These are phyloP conservation scores for Leishmania tarentolae DNA, from an alignment of 208 protist genomes.

Conservation along the genomic window DNA sequence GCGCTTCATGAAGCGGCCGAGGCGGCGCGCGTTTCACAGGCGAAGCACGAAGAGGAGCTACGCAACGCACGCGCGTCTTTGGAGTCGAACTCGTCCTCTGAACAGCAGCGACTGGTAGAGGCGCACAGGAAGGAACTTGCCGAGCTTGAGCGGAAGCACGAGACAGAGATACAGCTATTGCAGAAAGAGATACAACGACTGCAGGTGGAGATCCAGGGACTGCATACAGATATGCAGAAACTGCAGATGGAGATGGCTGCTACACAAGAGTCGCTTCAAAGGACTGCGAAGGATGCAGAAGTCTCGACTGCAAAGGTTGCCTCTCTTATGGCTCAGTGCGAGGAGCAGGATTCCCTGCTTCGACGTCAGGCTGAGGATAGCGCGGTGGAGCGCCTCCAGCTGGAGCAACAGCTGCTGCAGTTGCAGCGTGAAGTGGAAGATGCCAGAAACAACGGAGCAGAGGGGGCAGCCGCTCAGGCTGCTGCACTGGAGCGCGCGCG, in stretches of 20 bases:
- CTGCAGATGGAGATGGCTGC: slow-evolving; percentile 4
- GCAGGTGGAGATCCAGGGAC: slow-evolving; percentile 4
- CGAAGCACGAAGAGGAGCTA: slow-evolving; percentile 19
- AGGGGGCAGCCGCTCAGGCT: slow-evolving; percentile 17
- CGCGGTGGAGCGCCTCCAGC: slow-evolving; percentile 22
- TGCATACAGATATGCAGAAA: slow-evolving; percentile 9
- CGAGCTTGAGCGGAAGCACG: slow-evolving; percentile 22
- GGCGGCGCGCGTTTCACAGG: slow-evolving; percentile 13
- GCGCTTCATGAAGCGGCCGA: not conserved
- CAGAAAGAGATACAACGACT: slow-evolving; percentile 7
- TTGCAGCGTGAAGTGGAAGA: slow-evolving; percentile 25
- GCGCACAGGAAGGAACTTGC: slow-evolving; percentile 34
- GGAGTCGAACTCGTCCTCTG: slow-evolving; percentile 10
- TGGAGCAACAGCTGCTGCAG: slow-evolving; percentile 31
- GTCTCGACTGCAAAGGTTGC: slow-evolving; percentile 9
- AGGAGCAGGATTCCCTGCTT: slow-evolving; percentile 12
- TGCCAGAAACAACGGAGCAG: not conserved
- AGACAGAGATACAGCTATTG: slow-evolving; percentile 20
- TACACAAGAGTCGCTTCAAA: slow-evolving; percentile 10
- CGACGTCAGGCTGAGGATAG: slow-evolving; percentile 17
- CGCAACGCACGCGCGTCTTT: slow-evolving; percentile 10
- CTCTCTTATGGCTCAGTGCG: slow-evolving; percentile 14
- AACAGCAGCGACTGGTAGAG: slow-evolving; percentile 21
- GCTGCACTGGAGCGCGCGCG: slow-evolving; percentile 25
- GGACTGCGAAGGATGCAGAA: not conserved